Conservation (phyloP, 768 basidiomycete genomes). For the Pleurotus salmoneostramineus region DNA sequence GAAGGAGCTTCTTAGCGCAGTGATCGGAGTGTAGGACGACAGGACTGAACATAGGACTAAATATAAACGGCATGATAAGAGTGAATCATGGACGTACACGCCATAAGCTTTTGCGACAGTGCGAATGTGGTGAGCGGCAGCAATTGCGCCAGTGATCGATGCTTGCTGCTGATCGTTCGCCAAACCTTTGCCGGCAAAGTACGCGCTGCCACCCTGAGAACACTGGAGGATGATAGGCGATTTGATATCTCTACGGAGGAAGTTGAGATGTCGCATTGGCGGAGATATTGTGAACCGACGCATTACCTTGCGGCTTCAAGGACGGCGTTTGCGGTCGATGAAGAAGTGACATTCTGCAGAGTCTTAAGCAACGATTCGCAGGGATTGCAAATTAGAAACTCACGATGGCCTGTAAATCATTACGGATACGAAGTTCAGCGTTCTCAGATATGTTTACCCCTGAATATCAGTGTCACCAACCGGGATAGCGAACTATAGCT, state of each 20-base stretch:
- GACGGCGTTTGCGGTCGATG: slow-evolving; percentile 90
- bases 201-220: slow-evolving; percentile 95
- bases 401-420: slow-evolving; percentile 62
- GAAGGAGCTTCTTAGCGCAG: slow-evolving; percentile 96
- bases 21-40: slow-evolving; percentile 98
- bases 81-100: slow-evolving; percentile 55
- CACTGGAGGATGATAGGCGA: slow-evolving; percentile 97
- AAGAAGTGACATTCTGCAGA: slow-evolving; percentile 85
- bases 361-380: slow-evolving; percentile 8
- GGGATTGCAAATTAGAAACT: slow-evolving; percentile 25
- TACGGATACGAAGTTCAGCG: slow-evolving; percentile 1
- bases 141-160: slow-evolving; percentile 87
- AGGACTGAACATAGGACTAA: slow-evolving; percentile 47
- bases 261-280: slow-evolving; percentile 11
- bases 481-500: slow-evolving; percentile 72
- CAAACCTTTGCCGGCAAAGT: slow-evolving; percentile 95
- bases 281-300: slow-evolving; percentile 6
- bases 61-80: not conserved
- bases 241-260: slow-evolving; percentile 74
- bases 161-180: slow-evolving; percentile 94
- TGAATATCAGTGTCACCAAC: slow-evolving; percentile 41
- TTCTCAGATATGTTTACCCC: not conserved
- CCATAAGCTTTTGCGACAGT: slow-evolving; percentile 87
- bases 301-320: slow-evolving; percentile 89
- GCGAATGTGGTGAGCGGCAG: slow-evolving; percentile 90